These are phyloP conservation scores for Venturiaceae sp. DNA, from an alignment of 2,329 filamentous ascomycete genomes.

Conservation along the genomic window DNA sequence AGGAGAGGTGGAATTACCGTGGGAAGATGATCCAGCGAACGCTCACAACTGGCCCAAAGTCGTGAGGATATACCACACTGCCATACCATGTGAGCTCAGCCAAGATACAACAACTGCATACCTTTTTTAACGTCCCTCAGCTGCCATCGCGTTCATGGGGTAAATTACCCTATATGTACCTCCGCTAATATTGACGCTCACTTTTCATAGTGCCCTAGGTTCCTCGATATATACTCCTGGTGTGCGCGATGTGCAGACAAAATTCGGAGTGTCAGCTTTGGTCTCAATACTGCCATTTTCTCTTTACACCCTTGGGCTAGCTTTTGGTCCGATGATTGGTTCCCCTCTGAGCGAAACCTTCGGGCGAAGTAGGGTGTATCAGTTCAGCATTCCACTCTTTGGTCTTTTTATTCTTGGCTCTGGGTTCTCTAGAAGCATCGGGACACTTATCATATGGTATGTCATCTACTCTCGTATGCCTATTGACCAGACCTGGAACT, in stretches of 20 bases:
- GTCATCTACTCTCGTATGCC: too few species aligned
- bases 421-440: slow-evolving; percentile 49
- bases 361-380: slow-evolving; percentile 58
- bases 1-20: neutral
- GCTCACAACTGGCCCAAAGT: slow-evolving; percentile 7
- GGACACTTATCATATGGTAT: slow-evolving; percentile 58
- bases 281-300: slow-evolving; percentile 15
- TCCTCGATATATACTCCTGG: slow-evolving; percentile 9
- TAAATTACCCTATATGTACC: too few species aligned
- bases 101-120: too few species aligned
- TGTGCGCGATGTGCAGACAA: slow-evolving; percentile 3
- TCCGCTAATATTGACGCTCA: neutral
- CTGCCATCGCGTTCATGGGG: slow-evolving; percentile 5
- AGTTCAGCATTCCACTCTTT: slow-evolving; percentile 57
- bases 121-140: neutral
- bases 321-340: slow-evolving; percentile 61
- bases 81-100: neutral
- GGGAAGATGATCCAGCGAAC: slow-evolving; percentile 8
- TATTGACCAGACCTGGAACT: too few species aligned
- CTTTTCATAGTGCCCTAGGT: slow-evolving; percentile 4
- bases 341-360: slow-evolving; percentile 64
- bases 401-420: slow-evolving; percentile 39
- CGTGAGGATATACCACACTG: neutral
- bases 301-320: slow-evolving; percentile 36
- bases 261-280: slow-evolving; percentile 13